These are phyloP conservation scores for Marvania coccoides DNA, from an alignment of 139 green algal genomes.

Conservation along the genomic window DNA sequence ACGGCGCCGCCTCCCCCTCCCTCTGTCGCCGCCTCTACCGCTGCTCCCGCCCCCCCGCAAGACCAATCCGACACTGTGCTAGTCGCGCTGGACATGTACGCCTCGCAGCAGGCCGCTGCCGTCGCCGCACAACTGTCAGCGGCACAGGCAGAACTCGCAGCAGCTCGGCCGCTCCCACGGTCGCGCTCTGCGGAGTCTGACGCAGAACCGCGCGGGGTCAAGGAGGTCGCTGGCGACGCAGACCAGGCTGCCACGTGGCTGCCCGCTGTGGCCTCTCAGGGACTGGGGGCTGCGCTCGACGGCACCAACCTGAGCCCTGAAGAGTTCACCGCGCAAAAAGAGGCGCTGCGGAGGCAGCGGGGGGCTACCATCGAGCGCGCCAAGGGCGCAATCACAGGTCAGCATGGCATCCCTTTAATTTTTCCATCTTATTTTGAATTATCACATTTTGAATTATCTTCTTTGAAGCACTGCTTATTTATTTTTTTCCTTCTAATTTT, in stretches of 20 bases:
- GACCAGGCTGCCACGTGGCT: slow-evolving; percentile 30
- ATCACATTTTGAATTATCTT: no score
- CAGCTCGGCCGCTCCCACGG: not conserved
- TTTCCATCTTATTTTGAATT: no score
- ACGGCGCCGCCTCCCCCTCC: not conserved
- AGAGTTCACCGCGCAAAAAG: slow-evolving; percentile 52
- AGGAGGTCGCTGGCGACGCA: slow-evolving; percentile 14
- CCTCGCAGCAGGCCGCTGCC: not conserved
- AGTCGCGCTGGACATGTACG: not conserved
- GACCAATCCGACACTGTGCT: not conserved
- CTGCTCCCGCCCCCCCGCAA: not conserved
- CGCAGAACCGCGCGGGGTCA: not conserved
- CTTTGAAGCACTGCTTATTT: no score
- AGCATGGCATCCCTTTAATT: no score
- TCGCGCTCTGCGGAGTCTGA: not conserved
- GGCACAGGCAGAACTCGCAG: not conserved
- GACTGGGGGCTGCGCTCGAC: not conserved
- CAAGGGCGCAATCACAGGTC: slow-evolving; percentile 5
- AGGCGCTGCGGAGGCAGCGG: slow-evolving; percentile 21
- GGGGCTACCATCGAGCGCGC: slow-evolving; percentile 6
- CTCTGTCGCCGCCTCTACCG: not conserved
- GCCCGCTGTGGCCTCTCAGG: slow-evolving; percentile 9
- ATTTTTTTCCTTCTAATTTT: no score
- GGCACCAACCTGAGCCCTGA: slow-evolving; percentile 37
- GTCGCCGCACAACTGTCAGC: not conserved